Evolutionary conservation across 805 yeast genomes (phyloP), one percentile per base, ranked within the genome.

Genomic region (Candida pini): DNA sequence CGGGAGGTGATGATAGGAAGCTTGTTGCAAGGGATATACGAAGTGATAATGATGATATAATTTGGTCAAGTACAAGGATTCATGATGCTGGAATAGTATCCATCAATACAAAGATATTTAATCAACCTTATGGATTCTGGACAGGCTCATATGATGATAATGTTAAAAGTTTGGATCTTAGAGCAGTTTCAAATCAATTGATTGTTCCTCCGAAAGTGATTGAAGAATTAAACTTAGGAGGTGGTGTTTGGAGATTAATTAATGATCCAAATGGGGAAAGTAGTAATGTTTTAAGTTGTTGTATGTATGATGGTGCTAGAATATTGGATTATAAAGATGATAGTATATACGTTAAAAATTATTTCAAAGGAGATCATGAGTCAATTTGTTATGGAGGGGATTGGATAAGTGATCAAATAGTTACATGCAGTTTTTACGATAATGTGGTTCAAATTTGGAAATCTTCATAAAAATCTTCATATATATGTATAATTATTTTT

Each of bases 341-440:
- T 3, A 41, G 44, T 2, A 48, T 60, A 1, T 34, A 38, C 7
- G 56, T 72, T 35, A 51, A 56, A 3, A 62, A 64, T 18, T 70
- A 68, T 36, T 71, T 74, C 53, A 80, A 79, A 49, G 68, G 70
- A 9, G 83, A 81, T 20, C 97, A 90, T 53, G 79, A 78, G 32
- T 86, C 96, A 40, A 90, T 92, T 87, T 89, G 90, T 36, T 90
- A 90, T 51, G 98, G 97, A 0, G 96, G 95, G 4, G 96, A 84
- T 52, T 89, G 97, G 95, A 65, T 66, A 4, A 75, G 68, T 6
- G 56, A 57, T 2, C 46, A 55, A 4, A 73, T 82, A 6, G 81
- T 76, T 3, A 88, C 96, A 1, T 90, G 97, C 56, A 87, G 96
- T 36, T 90, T 90, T 56, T 90, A 90, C 62, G 98, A 90, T 56